These are phyloP conservation scores for Straminergon stramineum DNA, from an alignment of 225 moss, liverwort and hornwort genomes.

Conservation along the genomic window DNA sequence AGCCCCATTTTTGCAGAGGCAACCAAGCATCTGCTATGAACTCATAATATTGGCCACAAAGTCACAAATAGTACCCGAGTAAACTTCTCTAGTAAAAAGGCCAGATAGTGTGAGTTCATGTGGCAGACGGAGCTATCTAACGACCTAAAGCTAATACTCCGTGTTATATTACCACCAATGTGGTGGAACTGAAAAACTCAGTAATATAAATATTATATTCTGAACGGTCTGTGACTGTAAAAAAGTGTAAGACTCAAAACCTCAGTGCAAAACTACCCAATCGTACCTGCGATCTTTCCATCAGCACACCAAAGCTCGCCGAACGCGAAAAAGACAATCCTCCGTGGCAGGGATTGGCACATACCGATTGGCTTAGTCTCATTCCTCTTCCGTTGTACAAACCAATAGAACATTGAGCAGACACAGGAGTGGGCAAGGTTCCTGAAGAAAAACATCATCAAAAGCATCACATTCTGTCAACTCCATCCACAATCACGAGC, in stretches of 20 bases:
- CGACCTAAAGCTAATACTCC: neutral
- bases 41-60: neutral
- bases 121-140: neutral
- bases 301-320: constrained; percentile 8
- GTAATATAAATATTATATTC: neutral
- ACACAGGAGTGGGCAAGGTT: constrained; percentile 10
- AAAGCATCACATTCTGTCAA: constrained; percentile 15
- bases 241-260: neutral
- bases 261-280: neutral
- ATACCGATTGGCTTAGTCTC: neutral
- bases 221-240: neutral
- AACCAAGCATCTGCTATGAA: neutral
- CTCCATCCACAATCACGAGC: neutral
- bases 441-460: constrained; percentile 28
- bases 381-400: constrained; percentile 7
- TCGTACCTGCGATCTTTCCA: constrained; percentile 17
- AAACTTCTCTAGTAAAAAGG: neutral
- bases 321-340: constrained; percentile 17
- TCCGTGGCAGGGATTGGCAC: neutral
- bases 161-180: neutral
- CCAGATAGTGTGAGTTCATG: neutral
- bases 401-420: constrained; percentile 36
- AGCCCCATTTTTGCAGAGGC: neutral
- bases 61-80: neutral
- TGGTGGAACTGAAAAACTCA: constrained; percentile 1